A percentile compares a stretch with the other conserved stretches of the same genome.
These are phyloP conservation scores for Lecanicillium sp. DNA, from an alignment of 2,329 filamentous ascomycete genomes.

Conservation along the genomic window DNA sequence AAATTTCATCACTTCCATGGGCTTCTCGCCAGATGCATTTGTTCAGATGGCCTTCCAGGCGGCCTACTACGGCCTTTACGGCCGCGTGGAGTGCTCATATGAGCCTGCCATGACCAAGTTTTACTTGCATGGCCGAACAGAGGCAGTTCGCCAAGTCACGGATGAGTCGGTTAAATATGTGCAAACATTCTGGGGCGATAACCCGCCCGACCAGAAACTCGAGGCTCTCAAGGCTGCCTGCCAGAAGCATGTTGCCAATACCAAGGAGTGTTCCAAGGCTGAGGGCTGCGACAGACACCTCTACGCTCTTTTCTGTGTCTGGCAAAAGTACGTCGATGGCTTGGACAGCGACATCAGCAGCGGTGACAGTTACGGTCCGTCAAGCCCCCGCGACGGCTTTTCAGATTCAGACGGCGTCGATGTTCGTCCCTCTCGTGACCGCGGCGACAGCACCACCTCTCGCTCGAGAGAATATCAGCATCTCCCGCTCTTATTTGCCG, in stretches of 20 bases:
- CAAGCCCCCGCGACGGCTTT: slow-evolving; percentile 45
- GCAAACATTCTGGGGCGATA: slow-evolving; percentile 90
- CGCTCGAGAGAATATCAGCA: slow-evolving; percentile 37
- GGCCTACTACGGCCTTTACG: slow-evolving; percentile 94
- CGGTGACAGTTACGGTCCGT: slow-evolving; percentile 53
- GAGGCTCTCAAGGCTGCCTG: slow-evolving; percentile 79
- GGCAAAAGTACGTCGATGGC: slow-evolving; percentile 83
- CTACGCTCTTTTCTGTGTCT: slow-evolving; percentile 89
- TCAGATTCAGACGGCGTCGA: slow-evolving; percentile 26
- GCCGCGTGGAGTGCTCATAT: slow-evolving; percentile 88
- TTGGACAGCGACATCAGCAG: slow-evolving; percentile 47
- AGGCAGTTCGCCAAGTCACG: slow-evolving; percentile 83
- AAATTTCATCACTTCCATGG: slow-evolving; percentile 95
- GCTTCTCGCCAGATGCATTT: slow-evolving; percentile 94
- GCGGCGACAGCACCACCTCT: slow-evolving; percentile 49
- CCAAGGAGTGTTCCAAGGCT: slow-evolving; percentile 79
- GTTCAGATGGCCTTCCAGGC: slow-evolving; percentile 99
- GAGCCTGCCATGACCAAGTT: slow-evolving; percentile 98
- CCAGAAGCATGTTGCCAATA: slow-evolving; percentile 71
- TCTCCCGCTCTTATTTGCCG: slow-evolving; percentile 77
- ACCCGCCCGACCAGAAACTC: slow-evolving; percentile 73
- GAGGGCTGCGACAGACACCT: slow-evolving; percentile 88
- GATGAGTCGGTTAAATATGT: slow-evolving; percentile 82
- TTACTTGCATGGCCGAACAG: slow-evolving; percentile 87
- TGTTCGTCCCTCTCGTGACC: slow-evolving; percentile 29